Evolutionary conservation across 129 eudicot species (phyloP).

Genomic region (Artemisia annua): DNA sequence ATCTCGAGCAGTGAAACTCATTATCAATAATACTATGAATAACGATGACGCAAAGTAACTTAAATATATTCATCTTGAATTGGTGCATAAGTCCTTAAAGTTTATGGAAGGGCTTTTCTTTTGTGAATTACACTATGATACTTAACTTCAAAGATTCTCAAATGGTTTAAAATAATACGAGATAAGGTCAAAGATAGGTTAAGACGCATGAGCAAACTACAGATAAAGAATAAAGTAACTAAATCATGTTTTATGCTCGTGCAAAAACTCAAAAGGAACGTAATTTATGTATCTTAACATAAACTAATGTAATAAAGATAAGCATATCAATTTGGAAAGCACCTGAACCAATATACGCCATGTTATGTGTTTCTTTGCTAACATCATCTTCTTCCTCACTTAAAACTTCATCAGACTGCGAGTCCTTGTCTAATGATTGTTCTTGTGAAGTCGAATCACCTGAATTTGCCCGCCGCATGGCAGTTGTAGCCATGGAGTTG

Average conservation of each 20-base stretch:
- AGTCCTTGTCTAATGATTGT: constrained; percentile 66
- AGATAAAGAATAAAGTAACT: background rate
- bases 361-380: constrained; percentile 44
- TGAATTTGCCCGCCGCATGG: constrained; percentile 53
- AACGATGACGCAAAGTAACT: background rate
- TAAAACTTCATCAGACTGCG: constrained; percentile 61
- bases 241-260: no score
- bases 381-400: constrained; percentile 73
- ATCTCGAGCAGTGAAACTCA: constrained; percentile 21
- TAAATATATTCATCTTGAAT: constrained; percentile 5
- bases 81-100: no score
- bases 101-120: no score
- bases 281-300: background rate
- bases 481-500: constrained; percentile 36
- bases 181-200: no score
- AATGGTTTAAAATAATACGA: background rate
- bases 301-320: background rate
- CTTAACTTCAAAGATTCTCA: constrained; percentile 1
- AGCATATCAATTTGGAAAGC: constrained; percentile 2
- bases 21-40: constrained; percentile 5
- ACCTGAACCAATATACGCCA: constrained; percentile 48
- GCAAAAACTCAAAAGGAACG: no score
- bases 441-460: constrained; percentile 69
- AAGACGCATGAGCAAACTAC: no score
- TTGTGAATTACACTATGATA: no score